These are phyloP conservation scores for Byssoonygena ceratinophila DNA, from an alignment of 2,329 filamentous ascomycete species.

Conservation along the genomic window DNA sequence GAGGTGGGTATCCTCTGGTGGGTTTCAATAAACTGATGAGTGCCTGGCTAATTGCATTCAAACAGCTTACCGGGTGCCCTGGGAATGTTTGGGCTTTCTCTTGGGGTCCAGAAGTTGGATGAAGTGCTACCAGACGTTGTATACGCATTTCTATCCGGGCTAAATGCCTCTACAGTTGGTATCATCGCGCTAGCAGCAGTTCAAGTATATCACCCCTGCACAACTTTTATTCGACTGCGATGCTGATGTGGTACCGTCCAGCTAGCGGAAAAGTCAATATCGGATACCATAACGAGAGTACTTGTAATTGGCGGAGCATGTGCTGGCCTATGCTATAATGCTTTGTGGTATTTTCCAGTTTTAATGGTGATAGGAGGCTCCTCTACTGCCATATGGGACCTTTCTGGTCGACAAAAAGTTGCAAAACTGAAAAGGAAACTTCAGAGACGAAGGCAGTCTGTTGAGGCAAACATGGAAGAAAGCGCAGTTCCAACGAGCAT, in stretches of 20 bases:
- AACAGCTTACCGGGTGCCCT: slow-evolving; percentile 55
- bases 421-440: slow-evolving; percentile 24
- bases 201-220: slow-evolving; percentile 21
- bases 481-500: slow-evolving; percentile 3
- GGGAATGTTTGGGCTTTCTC: slow-evolving; percentile 57
- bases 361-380: slow-evolving; percentile 50
- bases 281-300: slow-evolving; percentile 51
- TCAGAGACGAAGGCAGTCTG: slow-evolving; percentile 15
- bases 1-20: slow-evolving; percentile 38
- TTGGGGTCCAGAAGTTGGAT: slow-evolving; percentile 53
- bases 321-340: slow-evolving; percentile 59
- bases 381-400: slow-evolving; percentile 48
- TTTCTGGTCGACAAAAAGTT: slow-evolving; percentile 40
- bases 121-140: slow-evolving; percentile 50
- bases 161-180: slow-evolving; percentile 63
- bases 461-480: slow-evolving; percentile 15
- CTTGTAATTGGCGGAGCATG: slow-evolving; percentile 54
- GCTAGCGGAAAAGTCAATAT: slow-evolving; percentile 57
- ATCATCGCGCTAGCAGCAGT: slow-evolving; percentile 61
- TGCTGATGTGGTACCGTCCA: slow-evolving; percentile 26
- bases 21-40: neutral
- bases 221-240: too few species aligned
- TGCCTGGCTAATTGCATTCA: neutral
- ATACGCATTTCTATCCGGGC: slow-evolving; percentile 59
- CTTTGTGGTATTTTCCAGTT: slow-evolving; percentile 64